Evolutionary conservation across 225 moss, liverwort and hornwort species (phyloP), one percentile per base, ranked within the genome.

Genomic region (Physcomitrellopsis africana): DNA sequence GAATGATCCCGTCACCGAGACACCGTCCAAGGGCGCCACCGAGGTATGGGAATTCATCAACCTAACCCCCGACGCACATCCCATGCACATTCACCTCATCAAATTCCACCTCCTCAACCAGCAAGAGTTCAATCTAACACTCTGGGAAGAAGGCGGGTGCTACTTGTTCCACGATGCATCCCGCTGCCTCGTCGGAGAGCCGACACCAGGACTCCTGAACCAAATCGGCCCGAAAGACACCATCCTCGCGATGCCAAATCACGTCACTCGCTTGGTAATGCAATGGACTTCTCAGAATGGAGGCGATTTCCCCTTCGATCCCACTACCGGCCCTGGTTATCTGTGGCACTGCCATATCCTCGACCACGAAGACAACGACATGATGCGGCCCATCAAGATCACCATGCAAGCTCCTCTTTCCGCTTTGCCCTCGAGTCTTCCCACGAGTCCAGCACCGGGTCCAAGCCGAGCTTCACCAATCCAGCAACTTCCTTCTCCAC

Each of bases 291-390:
- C 69, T 17, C 60, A 58, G 2, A n/a, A 52, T 5, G 70, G 69
- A 14, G 24, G 61, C 10, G 59, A 53, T 1, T 77, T 70, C 9
- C 69, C 43, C 13, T 77, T 77, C 52, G 52, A 77, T 9, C 58
- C 69, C n/a, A 41, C 43, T 18, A 24, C 68, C 3, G 77, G 70
- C 9, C 77, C 77, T 18, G 77, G 77, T 10, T 77, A 69, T 29
- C 16, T 69, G 22, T 77, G 69, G 69, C 77, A 77, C 22, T 77
- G 77, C 52, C 77, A 77, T 24, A 77, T 77, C 43, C 60, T 77
- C 10, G 77, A 70, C 23, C 77, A 77, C 24, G 77, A 77, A 22
- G 77, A 77, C 53, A 77, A 77, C 9, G 77, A 77, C 51, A 77
- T 77, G 77, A 77, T 77, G 77, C 62, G 77, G 14, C 77, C 77